Base-by-base conservation (phyloP, 306 rosid species). In the Echinosophora koreensis region DNA sequence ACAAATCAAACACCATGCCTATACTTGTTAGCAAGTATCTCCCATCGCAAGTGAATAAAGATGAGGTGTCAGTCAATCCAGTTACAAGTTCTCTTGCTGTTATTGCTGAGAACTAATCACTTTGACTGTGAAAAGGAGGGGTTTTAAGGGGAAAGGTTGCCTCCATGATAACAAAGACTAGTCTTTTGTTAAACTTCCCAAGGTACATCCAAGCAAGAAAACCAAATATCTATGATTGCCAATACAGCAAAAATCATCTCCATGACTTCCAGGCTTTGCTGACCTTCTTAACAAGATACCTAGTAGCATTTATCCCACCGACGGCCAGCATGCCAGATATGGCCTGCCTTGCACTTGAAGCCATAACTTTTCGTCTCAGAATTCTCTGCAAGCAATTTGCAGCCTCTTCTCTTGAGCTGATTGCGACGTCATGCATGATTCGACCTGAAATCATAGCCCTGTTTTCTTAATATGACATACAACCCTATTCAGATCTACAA, bases 301-400 rank as follows among this genome's bases (percentile, higher is more conserved):
- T 87, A 69, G 85, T 77, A 35, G 90, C 92, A 59, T 86, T 87
- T 41, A 88, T 86, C 78, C 90, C 94, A 16, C 97, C 97, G 35
- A 64, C 93, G 11, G 96, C 88, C 51, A 95, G 78, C 34, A 95
- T 76, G 62, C 98, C 96, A 47, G 97, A 89, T 65, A 90, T 51
- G 4, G 96, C 97, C 82, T 95, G 97, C 83, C 97, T 89, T 81
- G 92, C 88, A 79, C 97, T 95, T 79, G 97, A 95, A 78, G 88
- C 80, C 97, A 88, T 89, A 28, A 95, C 98, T 79, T 39, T 90
- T 67, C 83, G 89, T 84, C 84, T 82, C 85, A 92, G 50, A 80
- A 87, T 78, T 71, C 83, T 82, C 84, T 83, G 90, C 90, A 92
- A 83, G 89, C 88, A 88, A 80, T 87, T 86, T 9, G 89, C 90